Conservation (phyloP, 202 grass and related monocot genomes). For the Cymbopogon flexuosus region DNA sequence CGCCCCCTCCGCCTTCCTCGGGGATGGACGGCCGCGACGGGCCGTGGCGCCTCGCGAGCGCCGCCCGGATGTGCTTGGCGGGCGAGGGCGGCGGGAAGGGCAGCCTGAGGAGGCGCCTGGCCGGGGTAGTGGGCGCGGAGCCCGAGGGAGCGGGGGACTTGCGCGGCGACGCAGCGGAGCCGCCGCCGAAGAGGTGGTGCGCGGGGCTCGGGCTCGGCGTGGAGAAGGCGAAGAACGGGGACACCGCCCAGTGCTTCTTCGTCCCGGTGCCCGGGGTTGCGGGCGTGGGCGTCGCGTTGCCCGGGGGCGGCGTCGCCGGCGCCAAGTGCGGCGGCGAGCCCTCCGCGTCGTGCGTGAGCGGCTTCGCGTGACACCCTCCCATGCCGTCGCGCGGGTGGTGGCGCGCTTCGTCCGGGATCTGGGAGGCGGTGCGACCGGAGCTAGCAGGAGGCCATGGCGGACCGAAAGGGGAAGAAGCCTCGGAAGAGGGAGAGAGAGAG, state of each 20-base stretch:
- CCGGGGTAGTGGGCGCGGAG: constrained; percentile 47
- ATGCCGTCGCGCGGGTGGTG: not conserved
- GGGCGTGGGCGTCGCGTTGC: not conserved
- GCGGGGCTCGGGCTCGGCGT: constrained; percentile 69
- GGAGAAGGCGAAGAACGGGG: constrained; percentile 46
- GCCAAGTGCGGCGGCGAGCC: constrained; percentile 26
- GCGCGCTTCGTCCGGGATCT: constrained; percentile 3
- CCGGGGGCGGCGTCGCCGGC: constrained; percentile 30
- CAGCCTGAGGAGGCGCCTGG: constrained; percentile 46
- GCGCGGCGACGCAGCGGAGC: constrained; percentile 37
- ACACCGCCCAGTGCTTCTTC: constrained; percentile 40
- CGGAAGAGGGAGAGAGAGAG: not conserved
- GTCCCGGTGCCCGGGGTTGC: not conserved
- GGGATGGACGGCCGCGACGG: constrained; percentile 48
- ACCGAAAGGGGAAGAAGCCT: not conserved
- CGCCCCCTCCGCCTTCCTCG: constrained; percentile 52
- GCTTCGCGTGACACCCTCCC: constrained; percentile 54
- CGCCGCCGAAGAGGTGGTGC: constrained; percentile 51
- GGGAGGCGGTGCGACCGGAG: not conserved
- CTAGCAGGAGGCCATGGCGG: constrained; percentile 22
- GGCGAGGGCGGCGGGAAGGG: constrained; percentile 77
- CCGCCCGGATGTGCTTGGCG: constrained; percentile 72
- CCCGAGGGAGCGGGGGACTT: constrained; percentile 36
- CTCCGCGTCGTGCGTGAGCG: constrained; percentile 36
- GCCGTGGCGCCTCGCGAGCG: constrained; percentile 60